Percentiles rank a stretch among this genome's conserved stretches.
phyloP scores from a whole-genome alignment of 768 basidiomycete genomes.

The Hypholoma sublateritium region DNA sequence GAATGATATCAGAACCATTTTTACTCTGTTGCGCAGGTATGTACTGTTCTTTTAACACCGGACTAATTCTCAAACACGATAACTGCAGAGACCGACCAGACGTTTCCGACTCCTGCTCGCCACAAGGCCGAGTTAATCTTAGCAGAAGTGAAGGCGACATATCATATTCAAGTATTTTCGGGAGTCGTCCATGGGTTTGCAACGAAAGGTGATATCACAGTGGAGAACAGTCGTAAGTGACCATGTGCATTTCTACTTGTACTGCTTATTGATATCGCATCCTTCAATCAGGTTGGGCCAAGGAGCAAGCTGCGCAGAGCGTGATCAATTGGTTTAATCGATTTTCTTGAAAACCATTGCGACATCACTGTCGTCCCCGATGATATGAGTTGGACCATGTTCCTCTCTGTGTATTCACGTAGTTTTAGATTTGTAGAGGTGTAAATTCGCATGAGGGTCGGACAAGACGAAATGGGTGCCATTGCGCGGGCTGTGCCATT shows the following conservation, averaged over 20 bases:
- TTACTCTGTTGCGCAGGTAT: constrained; percentile 54
- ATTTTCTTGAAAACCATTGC: constrained; percentile 23
- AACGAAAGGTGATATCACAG: constrained; percentile 37
- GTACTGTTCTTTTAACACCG: not conserved
- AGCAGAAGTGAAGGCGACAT: constrained; percentile 45
- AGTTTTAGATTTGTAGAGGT: too few species aligned
- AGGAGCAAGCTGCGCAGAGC: constrained; percentile 52
- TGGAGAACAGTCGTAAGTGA: constrained; percentile 36
- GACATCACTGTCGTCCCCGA: too few species aligned
- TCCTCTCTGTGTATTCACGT: too few species aligned
- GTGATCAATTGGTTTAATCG: constrained; percentile 50
- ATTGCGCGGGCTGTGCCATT: too few species aligned
- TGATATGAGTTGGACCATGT: too few species aligned
- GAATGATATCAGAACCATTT: constrained; percentile 35
- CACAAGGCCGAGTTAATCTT: constrained; percentile 57
- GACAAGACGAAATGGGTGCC: too few species aligned
- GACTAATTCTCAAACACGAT: not conserved
- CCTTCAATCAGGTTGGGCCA: constrained; percentile 48
- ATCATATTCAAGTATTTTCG: constrained; percentile 58
- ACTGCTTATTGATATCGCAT: not conserved
- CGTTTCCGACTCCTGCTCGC: constrained; percentile 50
- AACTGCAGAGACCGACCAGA: constrained; percentile 48
- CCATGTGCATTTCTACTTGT: not conserved
- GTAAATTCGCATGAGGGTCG: too few species aligned
- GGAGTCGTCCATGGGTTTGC: constrained; percentile 50